phyloP scores from a whole-genome alignment of 2,329 filamentous ascomycete genomes.

The Didymella glomerata region DNA sequence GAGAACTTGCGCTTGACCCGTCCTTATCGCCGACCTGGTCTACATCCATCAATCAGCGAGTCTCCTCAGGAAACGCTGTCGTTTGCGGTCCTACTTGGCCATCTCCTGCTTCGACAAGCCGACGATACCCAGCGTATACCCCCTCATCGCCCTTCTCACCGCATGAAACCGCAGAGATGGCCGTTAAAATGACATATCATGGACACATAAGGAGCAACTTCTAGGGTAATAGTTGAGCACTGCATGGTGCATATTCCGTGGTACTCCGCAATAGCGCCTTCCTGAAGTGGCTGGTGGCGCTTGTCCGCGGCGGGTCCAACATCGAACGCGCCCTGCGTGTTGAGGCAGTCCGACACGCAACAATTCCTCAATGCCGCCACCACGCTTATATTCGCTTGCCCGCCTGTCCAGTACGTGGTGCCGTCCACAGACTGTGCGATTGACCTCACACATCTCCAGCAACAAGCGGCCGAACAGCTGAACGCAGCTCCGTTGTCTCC shows the following conservation, averaged over 20 bases:
- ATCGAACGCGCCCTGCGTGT: conserved; percentile 9
- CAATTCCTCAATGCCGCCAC: conserved; percentile 37
- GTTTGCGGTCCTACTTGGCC: neutral
- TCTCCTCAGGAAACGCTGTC: neutral
- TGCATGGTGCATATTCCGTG: conserved; percentile 3
- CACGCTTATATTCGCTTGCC: conserved; percentile 26
- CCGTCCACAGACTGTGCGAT: conserved; percentile 32
- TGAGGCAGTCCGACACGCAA: neutral
- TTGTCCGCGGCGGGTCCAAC: conserved; percentile 7
- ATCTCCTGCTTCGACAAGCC: conserved; percentile 1
- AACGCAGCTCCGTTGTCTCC: conserved; percentile 12
- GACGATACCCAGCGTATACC: neutral
- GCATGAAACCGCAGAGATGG: neutral
- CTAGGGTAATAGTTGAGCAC: neutral
- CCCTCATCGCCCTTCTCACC: conserved; percentile 9
- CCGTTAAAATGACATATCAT: neutral
- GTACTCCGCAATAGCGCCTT: conserved; percentile 5
- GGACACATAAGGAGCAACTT: neutral
- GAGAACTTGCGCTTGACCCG: neutral
- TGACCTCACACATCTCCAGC: conserved; percentile 42
- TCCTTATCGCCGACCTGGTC: neutral
- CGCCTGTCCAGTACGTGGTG: conserved; percentile 44
- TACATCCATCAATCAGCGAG: neutral
- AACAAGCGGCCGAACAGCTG: conserved; percentile 16
- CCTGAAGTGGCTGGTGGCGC: conserved; percentile 6